phyloP scores from a whole-genome alignment of 1,284 basidiomycete species.

The Heterobasidion irregulare region DNA sequence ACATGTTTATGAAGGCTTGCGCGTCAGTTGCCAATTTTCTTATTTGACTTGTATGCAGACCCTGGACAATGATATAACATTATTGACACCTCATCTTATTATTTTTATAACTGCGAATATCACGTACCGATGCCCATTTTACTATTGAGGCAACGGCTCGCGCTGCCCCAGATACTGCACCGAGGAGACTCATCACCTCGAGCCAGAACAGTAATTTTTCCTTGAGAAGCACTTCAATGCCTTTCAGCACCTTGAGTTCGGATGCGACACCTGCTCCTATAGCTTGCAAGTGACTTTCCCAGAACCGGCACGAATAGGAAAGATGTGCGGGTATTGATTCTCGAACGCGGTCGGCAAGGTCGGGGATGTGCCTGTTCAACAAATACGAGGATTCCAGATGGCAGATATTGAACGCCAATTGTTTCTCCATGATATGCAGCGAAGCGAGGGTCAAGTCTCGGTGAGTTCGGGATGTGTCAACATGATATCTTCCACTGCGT shows the following conservation, averaged over 20 bases:
- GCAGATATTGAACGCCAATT: neutral
- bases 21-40: neutral
- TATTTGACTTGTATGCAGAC: neutral
- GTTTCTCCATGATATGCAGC: neutral
- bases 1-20: neutral
- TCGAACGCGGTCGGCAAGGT: neutral
- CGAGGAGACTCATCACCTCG: neutral
- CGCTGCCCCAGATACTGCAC: too few relatives aligned
- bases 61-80: neutral
- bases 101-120: neutral
- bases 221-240: neutral
- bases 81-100: neutral
- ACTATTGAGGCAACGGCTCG: too few relatives aligned
- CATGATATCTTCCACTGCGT: neutral
- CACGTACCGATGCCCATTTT: neutral
- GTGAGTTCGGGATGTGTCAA: neutral
- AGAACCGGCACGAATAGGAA: neutral
- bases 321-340: neutral
- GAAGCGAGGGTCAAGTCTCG: neutral
- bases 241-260: neutral
- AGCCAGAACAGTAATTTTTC: neutral
- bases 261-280: too few relatives aligned
- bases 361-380: neutral
- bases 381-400: neutral
- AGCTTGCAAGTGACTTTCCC: neutral